These are phyloP conservation scores for Iris macrosiphon DNA, from an alignment of 106 monocot genomes.

Conservation along the genomic window DNA sequence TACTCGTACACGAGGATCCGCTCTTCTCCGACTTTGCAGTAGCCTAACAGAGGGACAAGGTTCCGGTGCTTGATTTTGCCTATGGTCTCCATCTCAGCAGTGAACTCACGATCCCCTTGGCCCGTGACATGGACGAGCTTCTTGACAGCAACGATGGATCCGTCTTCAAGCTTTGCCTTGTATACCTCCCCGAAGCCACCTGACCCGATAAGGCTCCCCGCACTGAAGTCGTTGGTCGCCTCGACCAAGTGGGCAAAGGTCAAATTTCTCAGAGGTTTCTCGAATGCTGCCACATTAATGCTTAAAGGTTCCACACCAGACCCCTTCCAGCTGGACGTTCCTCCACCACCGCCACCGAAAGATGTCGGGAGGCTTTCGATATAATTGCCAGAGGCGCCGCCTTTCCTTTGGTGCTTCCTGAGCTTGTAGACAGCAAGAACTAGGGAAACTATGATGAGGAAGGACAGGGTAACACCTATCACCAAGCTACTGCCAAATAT, in stretches of 20 bases:
- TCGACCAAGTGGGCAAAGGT: constrained; percentile 48
- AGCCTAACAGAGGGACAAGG: constrained; percentile 79
- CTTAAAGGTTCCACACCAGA: constrained; percentile 28
- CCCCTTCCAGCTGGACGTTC: constrained; percentile 27
- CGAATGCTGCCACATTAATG: constrained; percentile 46
- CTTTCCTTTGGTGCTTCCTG: constrained; percentile 10
- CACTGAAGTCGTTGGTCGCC: constrained; percentile 52
- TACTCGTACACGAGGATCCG: constrained; percentile 60
- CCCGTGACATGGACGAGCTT: constrained; percentile 33
- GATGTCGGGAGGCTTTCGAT: constrained; percentile 20
- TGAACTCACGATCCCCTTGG: constrained; percentile 58
- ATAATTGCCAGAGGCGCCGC: not conserved
- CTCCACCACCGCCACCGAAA: not conserved
- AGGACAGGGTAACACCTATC: constrained; percentile 25
- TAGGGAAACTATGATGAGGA: constrained; percentile 15
- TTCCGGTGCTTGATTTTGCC: constrained; percentile 60
- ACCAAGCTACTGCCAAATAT: constrained; percentile 19
- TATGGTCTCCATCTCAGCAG: constrained; percentile 64
- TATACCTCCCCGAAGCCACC: constrained; percentile 66
- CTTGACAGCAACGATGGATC: constrained; percentile 42
- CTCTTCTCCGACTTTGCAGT: constrained; percentile 79
- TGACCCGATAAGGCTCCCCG: constrained; percentile 39
- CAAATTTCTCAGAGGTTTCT: constrained; percentile 37
- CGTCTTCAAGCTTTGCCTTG: constrained; percentile 36
- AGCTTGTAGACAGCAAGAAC: constrained; percentile 25